Percentiles rank a stretch among this genome's conserved stretches.
These are phyloP conservation scores for Fallopia convolvulus DNA, from an alignment of 148 eudicot species.

Conservation along the genomic window DNA sequence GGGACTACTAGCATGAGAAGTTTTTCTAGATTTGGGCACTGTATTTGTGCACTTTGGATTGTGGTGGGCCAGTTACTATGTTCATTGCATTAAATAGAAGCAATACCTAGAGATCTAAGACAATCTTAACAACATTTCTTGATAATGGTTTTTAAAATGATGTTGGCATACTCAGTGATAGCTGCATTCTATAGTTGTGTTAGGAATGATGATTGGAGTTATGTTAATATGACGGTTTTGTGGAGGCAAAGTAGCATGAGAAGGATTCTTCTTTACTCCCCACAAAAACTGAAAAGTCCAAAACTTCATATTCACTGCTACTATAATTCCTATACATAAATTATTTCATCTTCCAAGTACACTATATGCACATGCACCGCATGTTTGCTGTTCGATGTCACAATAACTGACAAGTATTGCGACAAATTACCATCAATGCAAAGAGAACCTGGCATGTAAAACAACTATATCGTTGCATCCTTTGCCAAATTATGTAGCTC, in stretches of 20 bases:
- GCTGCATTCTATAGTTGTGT: no score
- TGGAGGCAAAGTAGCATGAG: background rate
- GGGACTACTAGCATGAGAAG: background rate
- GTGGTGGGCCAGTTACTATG: background rate
- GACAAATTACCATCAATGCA: background rate
- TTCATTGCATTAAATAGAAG: background rate
- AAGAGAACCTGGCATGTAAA: conserved; percentile 2
- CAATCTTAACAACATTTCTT: background rate
- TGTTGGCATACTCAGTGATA: no score
- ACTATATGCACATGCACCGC: background rate
- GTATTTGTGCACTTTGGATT: background rate
- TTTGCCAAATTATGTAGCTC: background rate
- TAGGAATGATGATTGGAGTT: no score
- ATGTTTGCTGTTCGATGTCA: background rate
- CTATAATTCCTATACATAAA: background rate
- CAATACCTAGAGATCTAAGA: background rate
- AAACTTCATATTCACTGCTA: background rate
- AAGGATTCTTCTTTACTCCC: background rate
- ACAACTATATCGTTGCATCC: background rate
- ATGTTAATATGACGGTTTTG: background rate
- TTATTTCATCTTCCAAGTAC: background rate
- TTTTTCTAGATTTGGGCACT: background rate
- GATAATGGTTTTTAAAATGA: background rate
- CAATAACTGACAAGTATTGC: background rate
- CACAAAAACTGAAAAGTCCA: background rate